Evolutionary conservation across 164 flowering plant species (phyloP), one percentile per base, ranked within the genome.

Genomic region (Umbilicus rupestris): DNA sequence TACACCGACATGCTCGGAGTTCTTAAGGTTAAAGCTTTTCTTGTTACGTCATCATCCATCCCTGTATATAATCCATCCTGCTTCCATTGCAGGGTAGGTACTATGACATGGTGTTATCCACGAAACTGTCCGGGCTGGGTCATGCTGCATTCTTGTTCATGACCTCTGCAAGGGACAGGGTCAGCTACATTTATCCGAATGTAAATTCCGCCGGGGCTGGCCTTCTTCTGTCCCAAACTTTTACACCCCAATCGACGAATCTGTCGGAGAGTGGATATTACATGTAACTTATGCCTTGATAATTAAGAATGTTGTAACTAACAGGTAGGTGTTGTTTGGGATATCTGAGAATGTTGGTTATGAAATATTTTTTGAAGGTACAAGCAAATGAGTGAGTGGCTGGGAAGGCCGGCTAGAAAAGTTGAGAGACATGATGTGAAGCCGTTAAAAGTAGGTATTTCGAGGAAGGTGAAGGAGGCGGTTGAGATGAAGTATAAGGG

Each of bases 191-290:
- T 39, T 89, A 92, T 74, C 95, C 95, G 17, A 83, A 92, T 76
- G 98, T 92, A 20, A 92, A 92, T 80, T 78, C 90, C 68, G 98
- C 98, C 26, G 98, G 98, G 71, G 94, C 98, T 7, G 91, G 92
- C 31, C 67, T 92, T 29, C 63, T 87, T 57, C 79, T 92, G 33
- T 81, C 96, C 6, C 81, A 89, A 70, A 84, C 86, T 33, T 92
- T 87, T 70, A 82, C 77, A 28, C 75, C 98, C 12, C 81, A 80
- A 0, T 69, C 73, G 14, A 39, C 73, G 65, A 92, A 89, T 74
- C 88, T 89, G 29, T 82, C 96, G 1, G 95, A 92, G 19, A 87
- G 87, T 26, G 96, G 94, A 67, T 83, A 76, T 41, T 39, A 74
- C 74, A 85, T 85, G 89, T 83, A 68, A 80, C 59, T 29, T 2